phyloP scores from a whole-genome alignment of 73 alveolate genomes.

The Paramecium tetraurelia region DNA sequence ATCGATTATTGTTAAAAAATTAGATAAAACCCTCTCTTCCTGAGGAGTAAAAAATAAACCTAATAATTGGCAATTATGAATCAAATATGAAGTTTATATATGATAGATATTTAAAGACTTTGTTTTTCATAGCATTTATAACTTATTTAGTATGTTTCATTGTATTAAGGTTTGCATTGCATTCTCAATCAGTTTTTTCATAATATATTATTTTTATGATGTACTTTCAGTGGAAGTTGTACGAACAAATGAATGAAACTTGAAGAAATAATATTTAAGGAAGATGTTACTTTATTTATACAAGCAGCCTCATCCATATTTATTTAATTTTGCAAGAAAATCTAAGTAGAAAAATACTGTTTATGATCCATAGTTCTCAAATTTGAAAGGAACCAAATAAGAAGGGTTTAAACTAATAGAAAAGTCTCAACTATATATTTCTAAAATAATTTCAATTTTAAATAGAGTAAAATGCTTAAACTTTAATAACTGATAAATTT shows the following conservation, averaged over 20 bases:
- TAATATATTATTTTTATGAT: neutral
- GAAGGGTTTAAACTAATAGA: neutral
- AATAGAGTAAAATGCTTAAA: neutral
- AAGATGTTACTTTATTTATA: neutral
- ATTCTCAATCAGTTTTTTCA: neutral
- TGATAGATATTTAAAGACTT: neutral
- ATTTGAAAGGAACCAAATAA: too few relatives aligned
- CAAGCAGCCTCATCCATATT: neutral
- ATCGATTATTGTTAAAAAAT: neutral
- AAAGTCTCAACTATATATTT: neutral
- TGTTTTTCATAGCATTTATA: neutral
- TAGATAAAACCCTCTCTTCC: neutral
- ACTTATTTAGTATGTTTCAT: neutral
- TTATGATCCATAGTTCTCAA: too few relatives aligned
- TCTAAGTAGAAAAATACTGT: neutral
- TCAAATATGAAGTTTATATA: neutral
- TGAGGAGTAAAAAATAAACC: neutral
- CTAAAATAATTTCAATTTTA: neutral
- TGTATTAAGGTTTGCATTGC: neutral
- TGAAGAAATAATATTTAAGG: neutral
- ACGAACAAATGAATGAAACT: neutral
- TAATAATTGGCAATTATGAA: neutral
- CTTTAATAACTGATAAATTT: neutral
- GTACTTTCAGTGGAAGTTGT: neutral
- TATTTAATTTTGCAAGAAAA: neutral